Evolutionary conservation across 805 yeast genomes (phyloP).

Genomic region (Pichia paraexigua): DNA sequence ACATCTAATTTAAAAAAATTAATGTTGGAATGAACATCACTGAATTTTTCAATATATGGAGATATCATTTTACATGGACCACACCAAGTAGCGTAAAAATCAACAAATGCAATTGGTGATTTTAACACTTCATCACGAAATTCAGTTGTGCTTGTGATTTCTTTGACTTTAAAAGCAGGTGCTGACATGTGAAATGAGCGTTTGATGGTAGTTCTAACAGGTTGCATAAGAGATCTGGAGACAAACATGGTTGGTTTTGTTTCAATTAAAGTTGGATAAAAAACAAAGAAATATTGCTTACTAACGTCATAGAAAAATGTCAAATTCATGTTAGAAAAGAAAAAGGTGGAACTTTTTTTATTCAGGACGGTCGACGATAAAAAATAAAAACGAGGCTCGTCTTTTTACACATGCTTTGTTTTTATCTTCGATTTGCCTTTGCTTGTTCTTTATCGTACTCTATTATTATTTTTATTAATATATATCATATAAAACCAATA

Average conservation of each 20-base stretch:
- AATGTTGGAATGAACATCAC: conserved; percentile 40
- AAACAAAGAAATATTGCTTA: not conserved
- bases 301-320: not conserved
- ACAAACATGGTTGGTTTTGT: not conserved
- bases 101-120: conserved; percentile 44
- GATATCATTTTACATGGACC: conserved; percentile 73
- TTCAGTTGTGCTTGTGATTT: conserved; percentile 27
- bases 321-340: not conserved
- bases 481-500: not conserved
- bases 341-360: no score
- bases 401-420: not conserved
- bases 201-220: not conserved
- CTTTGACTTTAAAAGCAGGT: conserved; percentile 21
- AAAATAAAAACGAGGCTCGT: not conserved
- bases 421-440: not conserved
- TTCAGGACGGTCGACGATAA: not conserved
- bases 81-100: conserved; percentile 70
- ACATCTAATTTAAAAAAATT: conserved; percentile 66
- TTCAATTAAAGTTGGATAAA: no score
- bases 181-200: conserved; percentile 7
- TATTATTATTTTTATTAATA: not conserved
- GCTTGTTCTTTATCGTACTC: not conserved
- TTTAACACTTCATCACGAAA: conserved; percentile 29
- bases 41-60: conserved; percentile 41
- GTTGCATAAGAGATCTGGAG: not conserved